Base-by-base conservation (phyloP, 257 asterid genomes). In the Lycium ferocissimum region DNA sequence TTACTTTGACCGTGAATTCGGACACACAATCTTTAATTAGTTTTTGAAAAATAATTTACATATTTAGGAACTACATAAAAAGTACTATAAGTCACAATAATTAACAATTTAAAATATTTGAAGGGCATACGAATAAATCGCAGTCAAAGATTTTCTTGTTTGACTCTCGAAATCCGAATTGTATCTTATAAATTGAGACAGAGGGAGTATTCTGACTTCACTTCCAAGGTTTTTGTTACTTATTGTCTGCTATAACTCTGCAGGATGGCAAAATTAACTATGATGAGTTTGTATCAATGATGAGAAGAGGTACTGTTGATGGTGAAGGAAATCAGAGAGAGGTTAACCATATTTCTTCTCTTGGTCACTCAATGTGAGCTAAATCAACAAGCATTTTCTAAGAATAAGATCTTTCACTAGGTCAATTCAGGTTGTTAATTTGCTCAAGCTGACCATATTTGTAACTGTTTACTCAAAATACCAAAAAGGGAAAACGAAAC, bases 231-330 rank as follows among this genome's bases (percentile, higher is more conserved):
- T 26, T 26, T 53, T 53, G 17, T 49, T 58, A 49, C 6, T 5
- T 53, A 40, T 15, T 12, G 20, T 26, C 9, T 35, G 38, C 61
- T 57, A n/a, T 0, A 17, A 38, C 65, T 58, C 11, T 58, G 72
- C 81, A 96, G 99, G 99, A 96, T 66, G 99, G 98, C 82, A 86
- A n/a, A 85, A 96, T 96, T 49, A 93, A 93, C 86, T 96, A 86
- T 11, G 97, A 93, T 0, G 99, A 96, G 79, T 96, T 96, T 15
- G 93, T 76, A 53, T 92, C 88, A 14, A 96, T 96, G 99, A 96
- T 96, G 99, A 96, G 81, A 84, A 94, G 87, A 85, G 98, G 99
- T 81, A 91, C 92, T 7, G 82, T 85, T 67, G 93, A 89, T 58
- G 65, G 22, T n/a, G 83, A 85, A 82, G 82, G 37, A 9, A 78